A percentile compares a stretch with the other conserved stretches of the same genome.
Evolutionary conservation across 1,139 yeast species (phyloP).

Genomic region (Candida pseudoviswanathii): DNA sequence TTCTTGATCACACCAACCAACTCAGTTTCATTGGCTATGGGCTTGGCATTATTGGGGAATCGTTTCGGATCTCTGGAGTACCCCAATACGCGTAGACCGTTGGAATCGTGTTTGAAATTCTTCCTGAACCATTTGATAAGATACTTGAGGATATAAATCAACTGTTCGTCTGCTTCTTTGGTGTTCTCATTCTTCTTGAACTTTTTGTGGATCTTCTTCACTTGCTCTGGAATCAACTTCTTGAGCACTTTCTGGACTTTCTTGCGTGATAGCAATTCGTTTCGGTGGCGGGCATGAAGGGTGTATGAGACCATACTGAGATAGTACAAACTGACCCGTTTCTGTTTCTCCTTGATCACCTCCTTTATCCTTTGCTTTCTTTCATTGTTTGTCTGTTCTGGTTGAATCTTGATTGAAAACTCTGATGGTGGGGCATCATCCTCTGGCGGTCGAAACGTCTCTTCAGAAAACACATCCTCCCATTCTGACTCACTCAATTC

Average conservation of each 20-base stretch:
- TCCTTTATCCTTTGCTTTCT: slow-evolving; percentile 13
- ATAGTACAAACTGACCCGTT: slow-evolving; percentile 23
- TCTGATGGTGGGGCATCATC: slow-evolving; percentile 8
- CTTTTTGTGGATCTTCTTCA: slow-evolving; percentile 23
- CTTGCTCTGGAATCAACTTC: slow-evolving; percentile 28
- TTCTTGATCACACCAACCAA: slow-evolving; percentile 23
- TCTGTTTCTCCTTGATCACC: slow-evolving; percentile 14
- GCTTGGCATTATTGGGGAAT: slow-evolving; percentile 23
- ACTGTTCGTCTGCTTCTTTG: slow-evolving; percentile 21
- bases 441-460: background rate
- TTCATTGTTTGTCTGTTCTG: slow-evolving; percentile 6
- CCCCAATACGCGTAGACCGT: slow-evolving; percentile 40
- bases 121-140: slow-evolving; percentile 41
- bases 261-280: slow-evolving; percentile 23
- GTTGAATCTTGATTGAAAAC: slow-evolving; percentile 14
- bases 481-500: slow-evolving; percentile 20
- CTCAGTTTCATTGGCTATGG: slow-evolving; percentile 17
- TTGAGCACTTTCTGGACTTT: slow-evolving; percentile 26
- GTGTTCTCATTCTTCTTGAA: slow-evolving; percentile 15
- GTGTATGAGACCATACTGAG: slow-evolving; percentile 30
- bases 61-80: slow-evolving; percentile 23
- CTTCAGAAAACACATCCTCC: slow-evolving; percentile 22
- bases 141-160: slow-evolving; percentile 37
- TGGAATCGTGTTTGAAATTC: slow-evolving; percentile 34
- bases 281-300: slow-evolving; percentile 27